These are phyloP conservation scores for Epichloe gansuensis DNA, from an alignment of 2,329 filamentous ascomycete genomes.

Conservation along the genomic window DNA sequence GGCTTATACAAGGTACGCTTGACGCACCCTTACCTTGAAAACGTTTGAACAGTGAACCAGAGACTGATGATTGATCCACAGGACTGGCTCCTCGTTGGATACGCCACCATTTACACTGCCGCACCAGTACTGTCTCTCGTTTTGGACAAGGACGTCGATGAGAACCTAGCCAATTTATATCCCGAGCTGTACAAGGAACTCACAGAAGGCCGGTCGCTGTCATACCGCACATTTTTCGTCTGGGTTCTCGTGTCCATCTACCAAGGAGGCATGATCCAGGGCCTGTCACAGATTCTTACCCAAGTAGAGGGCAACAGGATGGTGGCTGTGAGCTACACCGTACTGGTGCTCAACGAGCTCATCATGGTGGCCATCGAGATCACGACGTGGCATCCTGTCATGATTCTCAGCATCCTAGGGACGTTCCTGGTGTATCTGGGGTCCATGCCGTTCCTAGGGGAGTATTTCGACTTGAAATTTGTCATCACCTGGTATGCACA, in stretches of 20 bases:
- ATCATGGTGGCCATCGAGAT: constrained; percentile 96
- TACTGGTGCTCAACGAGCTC: constrained; percentile 84
- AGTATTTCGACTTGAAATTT: constrained; percentile 80
- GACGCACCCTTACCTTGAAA: background rate
- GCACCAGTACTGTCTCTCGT: constrained; percentile 85
- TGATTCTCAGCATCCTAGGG: constrained; percentile 73
- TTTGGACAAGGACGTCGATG: constrained; percentile 88
- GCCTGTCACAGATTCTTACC: constrained; percentile 78
- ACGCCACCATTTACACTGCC: constrained; percentile 92
- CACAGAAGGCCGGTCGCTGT: constrained; percentile 75
- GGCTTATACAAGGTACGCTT: constrained; percentile 63
- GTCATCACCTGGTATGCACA: constrained; percentile 52
- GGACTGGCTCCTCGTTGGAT: constrained; percentile 94
- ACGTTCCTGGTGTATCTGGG: constrained; percentile 72
- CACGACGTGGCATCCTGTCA: constrained; percentile 90
- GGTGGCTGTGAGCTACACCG: constrained; percentile 85
- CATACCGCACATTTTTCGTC: constrained; percentile 88
- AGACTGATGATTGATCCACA: constrained; percentile 23
- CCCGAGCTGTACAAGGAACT: constrained; percentile 96
- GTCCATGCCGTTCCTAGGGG: constrained; percentile 67
- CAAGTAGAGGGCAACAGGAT: constrained; percentile 62
- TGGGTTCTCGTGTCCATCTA: constrained; percentile 95
- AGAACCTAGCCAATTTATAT: constrained; percentile 85
- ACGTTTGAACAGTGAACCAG: background rate
- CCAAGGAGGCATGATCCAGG: constrained; percentile 90